A percentile compares a stretch with the other conserved stretches of the same genome.
phyloP scores from a whole-genome alignment of 2,329 filamentous ascomycete species.

The Nemania bipapillata region DNA sequence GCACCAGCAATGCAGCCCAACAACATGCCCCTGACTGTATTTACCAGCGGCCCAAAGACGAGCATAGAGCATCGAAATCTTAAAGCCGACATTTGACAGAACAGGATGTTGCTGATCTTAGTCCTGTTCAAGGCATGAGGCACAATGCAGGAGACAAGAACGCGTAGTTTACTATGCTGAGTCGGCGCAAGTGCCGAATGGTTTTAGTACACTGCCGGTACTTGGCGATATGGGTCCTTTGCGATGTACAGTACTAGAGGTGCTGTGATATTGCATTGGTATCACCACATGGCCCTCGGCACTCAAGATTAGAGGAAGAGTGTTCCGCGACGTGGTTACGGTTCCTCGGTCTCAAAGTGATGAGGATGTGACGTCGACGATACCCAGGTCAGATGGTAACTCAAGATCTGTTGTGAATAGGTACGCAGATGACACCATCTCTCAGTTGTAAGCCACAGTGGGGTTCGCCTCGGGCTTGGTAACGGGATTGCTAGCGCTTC shows the following conservation, averaged over 20 bases:
- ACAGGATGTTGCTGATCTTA: constrained; percentile 22
- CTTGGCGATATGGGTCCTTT: constrained; percentile 1
- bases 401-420: not conserved
- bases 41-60: not conserved
- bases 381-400: not conserved
- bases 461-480: not conserved
- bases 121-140: constrained; percentile 3
- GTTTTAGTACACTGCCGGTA: not conserved
- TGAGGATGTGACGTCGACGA: not conserved
- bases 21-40: not conserved
- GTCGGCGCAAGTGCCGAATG: constrained; percentile 6
- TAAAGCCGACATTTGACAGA: not conserved
- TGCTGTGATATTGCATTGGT: constrained; percentile 3
- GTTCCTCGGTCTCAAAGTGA: not conserved
- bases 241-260: not conserved
- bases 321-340: not conserved
- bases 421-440: not conserved
- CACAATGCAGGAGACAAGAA: not conserved
- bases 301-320: not conserved
- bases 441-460: not conserved
- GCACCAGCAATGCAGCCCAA: not conserved
- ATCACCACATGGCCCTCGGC: constrained; percentile 13
- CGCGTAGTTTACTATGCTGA: not conserved
- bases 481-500: not conserved
- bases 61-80: not conserved